Conservation (phyloP, 2,329 filamentous ascomycete genomes). For the Cordyceps cateniannulata region DNA sequence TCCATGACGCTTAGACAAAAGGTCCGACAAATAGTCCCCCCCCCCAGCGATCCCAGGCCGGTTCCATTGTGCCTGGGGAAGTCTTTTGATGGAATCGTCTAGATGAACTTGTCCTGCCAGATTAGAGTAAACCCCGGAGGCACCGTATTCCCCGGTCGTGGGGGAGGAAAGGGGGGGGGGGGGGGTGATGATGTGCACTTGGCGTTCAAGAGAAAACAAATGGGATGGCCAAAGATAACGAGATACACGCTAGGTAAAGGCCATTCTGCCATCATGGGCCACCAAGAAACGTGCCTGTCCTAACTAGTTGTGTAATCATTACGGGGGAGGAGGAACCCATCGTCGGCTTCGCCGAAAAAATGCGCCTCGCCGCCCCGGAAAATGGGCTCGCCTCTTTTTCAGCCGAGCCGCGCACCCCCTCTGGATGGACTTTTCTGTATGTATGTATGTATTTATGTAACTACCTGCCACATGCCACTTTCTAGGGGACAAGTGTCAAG, state of each 20-base stretch:
- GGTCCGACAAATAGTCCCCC: too few species aligned
- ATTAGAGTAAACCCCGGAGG: not conserved
- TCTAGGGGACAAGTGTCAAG: too few species aligned
- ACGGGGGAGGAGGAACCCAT: too few species aligned
- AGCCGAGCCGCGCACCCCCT: not conserved
- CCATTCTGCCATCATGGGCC: too few species aligned
- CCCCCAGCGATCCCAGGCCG: too few species aligned
- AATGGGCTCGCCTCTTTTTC: too few species aligned
- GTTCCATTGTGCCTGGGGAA: not conserved
- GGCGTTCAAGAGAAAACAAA: not conserved
- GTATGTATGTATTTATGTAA: too few species aligned
- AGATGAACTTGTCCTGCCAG: not conserved
- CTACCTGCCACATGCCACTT: not conserved
- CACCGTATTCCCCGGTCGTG: too few species aligned
- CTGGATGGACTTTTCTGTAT: not conserved
- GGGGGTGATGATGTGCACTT: not conserved
- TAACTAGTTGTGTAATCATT: too few species aligned
- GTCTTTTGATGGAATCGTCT: not conserved
- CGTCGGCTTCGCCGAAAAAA: not conserved
- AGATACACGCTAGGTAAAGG: not conserved
- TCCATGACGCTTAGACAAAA: not conserved
- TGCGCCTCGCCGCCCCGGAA: slow-evolving; percentile 2
- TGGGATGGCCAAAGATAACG: not conserved
- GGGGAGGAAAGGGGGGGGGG: not conserved
- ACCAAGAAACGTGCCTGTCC: too few species aligned